Conservation (phyloP, 176 grass and related monocot species). For the Phoenix roebelenii region DNA sequence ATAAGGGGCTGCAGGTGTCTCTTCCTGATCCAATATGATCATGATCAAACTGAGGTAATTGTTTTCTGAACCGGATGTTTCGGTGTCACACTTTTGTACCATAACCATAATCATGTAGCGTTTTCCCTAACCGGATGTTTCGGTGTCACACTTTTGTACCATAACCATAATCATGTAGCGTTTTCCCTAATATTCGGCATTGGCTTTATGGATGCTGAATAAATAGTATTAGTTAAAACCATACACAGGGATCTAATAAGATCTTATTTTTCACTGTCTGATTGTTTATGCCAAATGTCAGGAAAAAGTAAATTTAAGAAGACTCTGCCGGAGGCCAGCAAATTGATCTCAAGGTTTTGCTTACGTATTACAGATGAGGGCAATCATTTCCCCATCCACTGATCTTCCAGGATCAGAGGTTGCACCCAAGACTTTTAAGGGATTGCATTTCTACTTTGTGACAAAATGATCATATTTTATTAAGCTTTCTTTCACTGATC, state of each 20-base stretch:
- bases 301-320: slow-evolving; percentile 56
- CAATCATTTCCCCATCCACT: too few species aligned
- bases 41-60: slow-evolving; percentile 64
- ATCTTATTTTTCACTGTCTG: neutral
- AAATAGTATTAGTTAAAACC: neutral
- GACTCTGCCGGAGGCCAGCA: slow-evolving; percentile 45
- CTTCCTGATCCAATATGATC: slow-evolving; percentile 69
- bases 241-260: too few species aligned
- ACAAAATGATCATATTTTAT: too few species aligned
- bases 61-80: too few species aligned
- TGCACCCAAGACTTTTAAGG: too few species aligned
- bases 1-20: slow-evolving; percentile 89
- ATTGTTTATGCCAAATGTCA: slow-evolving; percentile 5
- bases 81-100: too few species aligned
- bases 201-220: neutral
- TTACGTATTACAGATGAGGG: too few species aligned
- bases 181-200: neutral
- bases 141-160: too few species aligned
- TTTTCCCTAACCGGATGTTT: too few species aligned
- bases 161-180: neutral
- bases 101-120: neutral
- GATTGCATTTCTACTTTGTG: too few species aligned
- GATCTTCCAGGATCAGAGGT: too few species aligned
- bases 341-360: slow-evolving; percentile 9
- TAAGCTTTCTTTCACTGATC: too few species aligned